Percentiles rank a stretch among this genome's conserved stretches.
phyloP scores from a whole-genome alignment of 805 yeast species.

The Dipodascopsis uninucleata region DNA sequence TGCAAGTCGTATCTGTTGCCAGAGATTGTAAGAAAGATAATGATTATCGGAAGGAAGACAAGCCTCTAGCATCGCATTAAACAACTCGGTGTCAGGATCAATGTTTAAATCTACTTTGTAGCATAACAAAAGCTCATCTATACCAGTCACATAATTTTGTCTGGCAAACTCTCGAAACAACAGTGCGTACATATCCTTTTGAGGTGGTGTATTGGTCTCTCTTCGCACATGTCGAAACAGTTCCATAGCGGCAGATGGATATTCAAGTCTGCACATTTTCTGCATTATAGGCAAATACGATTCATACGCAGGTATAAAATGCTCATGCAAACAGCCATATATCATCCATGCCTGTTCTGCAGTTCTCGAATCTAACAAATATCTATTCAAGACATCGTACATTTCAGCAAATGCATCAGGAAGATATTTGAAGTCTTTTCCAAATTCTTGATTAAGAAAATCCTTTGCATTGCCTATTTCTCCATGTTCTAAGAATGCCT shows the following conservation, averaged over 20 bases:
- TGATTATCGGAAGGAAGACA: constrained; percentile 56
- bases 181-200: constrained; percentile 53
- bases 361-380: constrained; percentile 41
- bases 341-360: constrained; percentile 53
- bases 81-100: constrained; percentile 52
- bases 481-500: constrained; percentile 38
- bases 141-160: constrained; percentile 58
- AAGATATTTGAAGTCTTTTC: constrained; percentile 27
- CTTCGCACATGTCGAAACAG: constrained; percentile 60
- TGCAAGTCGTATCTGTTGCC: constrained; percentile 54
- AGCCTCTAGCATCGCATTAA: constrained; percentile 63
- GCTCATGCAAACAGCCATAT: constrained; percentile 53
- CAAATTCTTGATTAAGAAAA: constrained; percentile 44
- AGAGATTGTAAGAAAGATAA: constrained; percentile 54
- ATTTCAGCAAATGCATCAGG: constrained; percentile 38
- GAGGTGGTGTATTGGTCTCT: constrained; percentile 23
- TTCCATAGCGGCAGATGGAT: constrained; percentile 60
- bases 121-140: constrained; percentile 57
- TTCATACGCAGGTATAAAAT: constrained; percentile 56
- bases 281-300: constrained; percentile 56
- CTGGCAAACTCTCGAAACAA: constrained; percentile 61
- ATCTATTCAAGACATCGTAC: constrained; percentile 44
- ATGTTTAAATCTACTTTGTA: constrained; percentile 60
- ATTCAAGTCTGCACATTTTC: constrained; percentile 49
- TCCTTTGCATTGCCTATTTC: constrained; percentile 43